Percentiles rank a stretch among this genome's conserved stretches.
Evolutionary conservation across 306 rosid species (phyloP).

Genomic region (Prunus campanulata): DNA sequence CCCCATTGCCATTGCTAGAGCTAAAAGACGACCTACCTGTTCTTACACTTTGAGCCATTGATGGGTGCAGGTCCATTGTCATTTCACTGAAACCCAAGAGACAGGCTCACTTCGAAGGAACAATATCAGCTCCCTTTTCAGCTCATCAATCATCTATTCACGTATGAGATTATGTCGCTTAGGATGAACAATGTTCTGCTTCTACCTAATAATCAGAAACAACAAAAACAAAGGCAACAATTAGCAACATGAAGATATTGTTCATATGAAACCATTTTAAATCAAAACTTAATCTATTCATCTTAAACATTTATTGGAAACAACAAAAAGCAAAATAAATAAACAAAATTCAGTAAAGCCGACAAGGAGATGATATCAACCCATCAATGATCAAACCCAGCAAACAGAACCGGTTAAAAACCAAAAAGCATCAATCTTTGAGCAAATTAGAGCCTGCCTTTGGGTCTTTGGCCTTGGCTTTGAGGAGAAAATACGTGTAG

Average conservation of each 20-base stretch:
- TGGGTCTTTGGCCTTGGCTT: neutral
- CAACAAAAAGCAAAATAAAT: neutral
- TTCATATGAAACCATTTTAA: neutral
- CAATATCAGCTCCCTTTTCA: slow-evolving; percentile 10
- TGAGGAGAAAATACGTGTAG: neutral
- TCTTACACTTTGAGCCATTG: slow-evolving; percentile 65
- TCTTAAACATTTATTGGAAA: neutral
- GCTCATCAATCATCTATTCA: slow-evolving; percentile 17
- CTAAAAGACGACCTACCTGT: slow-evolving; percentile 54
- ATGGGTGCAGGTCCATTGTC: slow-evolving; percentile 58
- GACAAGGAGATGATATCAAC: neutral
- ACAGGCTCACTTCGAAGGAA: slow-evolving; percentile 27
- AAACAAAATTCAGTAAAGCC: neutral
- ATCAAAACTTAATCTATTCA: neutral
- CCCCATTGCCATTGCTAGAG: slow-evolving; percentile 62
- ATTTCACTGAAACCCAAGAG: slow-evolving; percentile 32
- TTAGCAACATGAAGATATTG: neutral
- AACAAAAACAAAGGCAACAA: neutral
- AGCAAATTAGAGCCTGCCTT: neutral
- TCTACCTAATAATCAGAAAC: neutral
- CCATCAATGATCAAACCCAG: slow-evolving; percentile 1
- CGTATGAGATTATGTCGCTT: slow-evolving; percentile 4
- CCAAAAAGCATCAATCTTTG: neutral
- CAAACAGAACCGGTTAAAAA: neutral
- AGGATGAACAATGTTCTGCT: neutral